These are phyloP conservation scores for Chloranthus sessilifolius DNA, from an alignment of 164 flowering plant species.

Conservation along the genomic window DNA sequence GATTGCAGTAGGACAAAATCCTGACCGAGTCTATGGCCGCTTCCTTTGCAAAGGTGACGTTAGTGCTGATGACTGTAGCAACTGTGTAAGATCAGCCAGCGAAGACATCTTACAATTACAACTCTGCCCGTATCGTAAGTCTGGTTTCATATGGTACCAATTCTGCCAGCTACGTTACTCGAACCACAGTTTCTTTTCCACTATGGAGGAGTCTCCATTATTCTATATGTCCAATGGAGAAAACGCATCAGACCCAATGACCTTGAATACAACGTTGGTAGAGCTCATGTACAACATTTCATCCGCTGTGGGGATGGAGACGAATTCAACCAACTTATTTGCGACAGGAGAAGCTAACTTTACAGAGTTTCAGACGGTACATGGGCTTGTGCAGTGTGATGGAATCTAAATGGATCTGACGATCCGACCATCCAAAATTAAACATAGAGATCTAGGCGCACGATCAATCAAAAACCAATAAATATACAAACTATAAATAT, in stretches of 20 bases:
- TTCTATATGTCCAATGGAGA: no score
- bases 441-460: no score
- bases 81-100: not conserved
- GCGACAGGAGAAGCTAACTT: conserved; percentile 1
- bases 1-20: conserved; percentile 1
- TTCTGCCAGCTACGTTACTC: conserved; percentile 16
- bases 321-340: no score
- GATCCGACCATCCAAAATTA: no score
- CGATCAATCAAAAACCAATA: no score
- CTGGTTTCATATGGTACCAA: conserved; percentile 6
- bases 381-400: conserved; percentile 37
- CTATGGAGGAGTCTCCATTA: no score
- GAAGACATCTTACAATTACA: not conserved
- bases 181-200: not conserved
- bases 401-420: no score
- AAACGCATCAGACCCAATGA: no score
- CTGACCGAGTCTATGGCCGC: conserved; percentile 4
- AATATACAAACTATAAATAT: no score
- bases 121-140: conserved; percentile 7
- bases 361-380: not conserved
- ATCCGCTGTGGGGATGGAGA: no score
- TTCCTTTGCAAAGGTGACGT: conserved; percentile 14
- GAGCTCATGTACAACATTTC: no score
- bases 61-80: not conserved
- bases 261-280: no score